Base-by-base conservation (phyloP, 306 rosid species). In the Trichosanthes truncata region DNA sequence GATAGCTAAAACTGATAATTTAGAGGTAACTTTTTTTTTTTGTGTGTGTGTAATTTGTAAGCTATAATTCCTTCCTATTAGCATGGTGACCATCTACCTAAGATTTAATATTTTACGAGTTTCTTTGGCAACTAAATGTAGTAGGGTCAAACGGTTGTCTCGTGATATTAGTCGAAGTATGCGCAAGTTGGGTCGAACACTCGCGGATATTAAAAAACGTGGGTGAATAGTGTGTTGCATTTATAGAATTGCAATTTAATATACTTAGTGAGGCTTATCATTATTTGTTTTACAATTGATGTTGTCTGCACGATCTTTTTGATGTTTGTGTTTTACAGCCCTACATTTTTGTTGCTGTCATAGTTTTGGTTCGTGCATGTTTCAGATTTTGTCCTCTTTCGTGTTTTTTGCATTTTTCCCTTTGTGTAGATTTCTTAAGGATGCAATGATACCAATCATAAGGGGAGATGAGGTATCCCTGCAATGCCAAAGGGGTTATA, bases 1-100 rank as follows among this genome's bases (percentile, higher is more conserved):
- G 87, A 83, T 87, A 76, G 78, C 82, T 57, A 84, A 86, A 73
- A 84, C 68, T 4, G 87, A 77, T 82, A 87, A 80, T 85, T 81
- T 93, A 31, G 89, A 92, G 97, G 97, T 91, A 84, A 74, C n/a
- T 3, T 62, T 15, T 29, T 3, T 62, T 15, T 29, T 29, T 62
- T 62, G 21, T 7, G 25, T n/a, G n/a, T n/a, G n/a, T n/a, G 26
- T 41, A 41, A 21, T 68, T 38, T 41, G 12, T 38, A 33, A 41
- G 46, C 74, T 66, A 33, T 18, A 66, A 66, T 33, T 66, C 6
- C 21, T 66, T 7, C 26, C 41, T 18, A 66, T 66, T 38, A 66
- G 29, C 51, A 68, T 49, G 18, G 6, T 49, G 55, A 4, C 7
- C n/a, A 49, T 49, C 6, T 49, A 14, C 18, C n/a, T 49, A 4